Evolutionary conservation across 2,329 filamentous ascomycete genomes (phyloP).

Genomic region (Seiridium unicorne): DNA sequence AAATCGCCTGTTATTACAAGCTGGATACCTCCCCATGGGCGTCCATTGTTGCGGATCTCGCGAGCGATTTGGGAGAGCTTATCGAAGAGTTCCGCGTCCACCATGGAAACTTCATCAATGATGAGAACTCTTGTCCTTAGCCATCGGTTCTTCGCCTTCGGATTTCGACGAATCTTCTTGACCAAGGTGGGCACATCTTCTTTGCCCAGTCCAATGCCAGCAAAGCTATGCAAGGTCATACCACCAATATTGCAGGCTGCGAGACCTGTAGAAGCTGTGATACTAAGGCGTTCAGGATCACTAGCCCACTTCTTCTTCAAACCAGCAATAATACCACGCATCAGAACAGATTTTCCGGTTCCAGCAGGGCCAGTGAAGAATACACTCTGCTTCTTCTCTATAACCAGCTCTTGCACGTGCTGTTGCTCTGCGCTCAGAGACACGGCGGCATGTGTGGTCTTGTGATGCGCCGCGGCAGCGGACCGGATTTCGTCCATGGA

Average conservation of each 20-base stretch:
- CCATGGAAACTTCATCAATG: conserved; percentile 97
- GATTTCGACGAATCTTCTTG: conserved; percentile 86
- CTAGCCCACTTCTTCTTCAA: conserved; percentile 72
- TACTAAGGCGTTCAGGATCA: conserved; percentile 82
- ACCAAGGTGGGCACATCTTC: conserved; percentile 77
- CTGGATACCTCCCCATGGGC: conserved; percentile 94
- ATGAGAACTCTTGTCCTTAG: conserved; percentile 82
- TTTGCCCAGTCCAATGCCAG: conserved; percentile 93
- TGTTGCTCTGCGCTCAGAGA: conserved; percentile 84
- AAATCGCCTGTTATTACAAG: conserved; percentile 96
- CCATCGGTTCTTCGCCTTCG: conserved; percentile 88
- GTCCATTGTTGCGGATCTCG: conserved; percentile 81
- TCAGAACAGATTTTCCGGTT: conserved; percentile 95
- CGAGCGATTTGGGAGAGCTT: conserved; percentile 89
- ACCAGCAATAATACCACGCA: conserved; percentile 84
- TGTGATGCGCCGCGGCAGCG: conserved; percentile 31
- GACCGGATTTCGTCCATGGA: conserved; percentile 46
- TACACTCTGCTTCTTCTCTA: conserved; percentile 78
- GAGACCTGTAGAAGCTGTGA: conserved; percentile 93
- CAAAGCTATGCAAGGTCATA: conserved; percentile 92
- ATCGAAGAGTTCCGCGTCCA: conserved; percentile 94
- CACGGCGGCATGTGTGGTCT: conserved; percentile 50
- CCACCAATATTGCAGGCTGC: conserved; percentile 97
- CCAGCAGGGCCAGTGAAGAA: conserved; percentile 98
- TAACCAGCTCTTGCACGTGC: conserved; percentile 78